These are phyloP conservation scores for Chaetomiaceae sp. DNA, from an alignment of 2,329 filamentous ascomycete species.

Conservation along the genomic window DNA sequence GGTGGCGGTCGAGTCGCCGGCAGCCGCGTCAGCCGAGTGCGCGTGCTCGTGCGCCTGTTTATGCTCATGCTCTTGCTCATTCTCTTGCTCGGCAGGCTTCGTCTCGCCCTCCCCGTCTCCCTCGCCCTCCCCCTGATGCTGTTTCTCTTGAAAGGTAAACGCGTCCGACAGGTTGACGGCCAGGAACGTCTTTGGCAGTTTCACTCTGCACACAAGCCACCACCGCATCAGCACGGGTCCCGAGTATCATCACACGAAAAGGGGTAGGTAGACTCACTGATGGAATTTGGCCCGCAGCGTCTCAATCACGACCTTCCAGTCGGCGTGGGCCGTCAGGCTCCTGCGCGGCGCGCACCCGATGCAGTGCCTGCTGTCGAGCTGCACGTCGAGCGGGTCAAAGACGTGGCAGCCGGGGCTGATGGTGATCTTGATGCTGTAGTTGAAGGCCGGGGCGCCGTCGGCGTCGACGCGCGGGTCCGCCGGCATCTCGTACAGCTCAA, in stretches of 20 bases:
- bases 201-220: conserved; percentile 44
- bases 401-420: conserved; percentile 95
- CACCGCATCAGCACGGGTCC: conserved; percentile 2
- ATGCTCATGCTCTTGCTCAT: no score
- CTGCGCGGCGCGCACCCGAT: conserved; percentile 90
- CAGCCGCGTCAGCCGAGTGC: background rate
- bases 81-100: conserved; percentile 32
- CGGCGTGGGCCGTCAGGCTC: conserved; percentile 81
- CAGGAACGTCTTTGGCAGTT: conserved; percentile 61
- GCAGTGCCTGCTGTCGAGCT: conserved; percentile 92
- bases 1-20: background rate
- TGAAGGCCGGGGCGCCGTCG: conserved; percentile 67
- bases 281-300: conserved; percentile 93
- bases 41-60: background rate
- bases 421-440: conserved; percentile 93
- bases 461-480: conserved; percentile 52
- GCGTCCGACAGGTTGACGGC: conserved; percentile 61
- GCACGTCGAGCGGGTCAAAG: conserved; percentile 91
- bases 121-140: conserved; percentile 39
- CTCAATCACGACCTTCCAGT: conserved; percentile 97
- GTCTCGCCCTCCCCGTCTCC: conserved; percentile 39
- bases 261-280: conserved; percentile 66
- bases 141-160: conserved; percentile 54
- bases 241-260: background rate
- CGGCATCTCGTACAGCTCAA: conserved; percentile 94